Conservation (phyloP, 176 grass and related monocot species). For the Oryza meridionalis region DNA sequence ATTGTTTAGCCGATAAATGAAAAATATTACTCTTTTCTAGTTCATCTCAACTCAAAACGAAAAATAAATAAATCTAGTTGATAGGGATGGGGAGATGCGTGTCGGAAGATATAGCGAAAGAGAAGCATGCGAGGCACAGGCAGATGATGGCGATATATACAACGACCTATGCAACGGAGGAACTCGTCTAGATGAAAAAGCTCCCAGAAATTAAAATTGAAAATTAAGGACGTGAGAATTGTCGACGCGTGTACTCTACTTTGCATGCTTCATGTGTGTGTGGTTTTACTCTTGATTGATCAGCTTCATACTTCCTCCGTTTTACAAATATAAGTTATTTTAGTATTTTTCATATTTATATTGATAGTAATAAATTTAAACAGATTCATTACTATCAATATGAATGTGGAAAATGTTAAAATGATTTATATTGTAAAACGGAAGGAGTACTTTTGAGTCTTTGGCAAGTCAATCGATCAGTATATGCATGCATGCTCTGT, state of each 20-base stretch:
- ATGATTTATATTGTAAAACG: no score
- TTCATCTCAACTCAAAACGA: neutral
- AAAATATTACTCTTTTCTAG: neutral
- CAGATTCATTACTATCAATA: no score
- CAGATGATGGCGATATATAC: neutral
- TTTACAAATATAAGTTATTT: no score
- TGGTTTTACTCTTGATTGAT: no score
- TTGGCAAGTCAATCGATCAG: neutral
- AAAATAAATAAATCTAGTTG: neutral
- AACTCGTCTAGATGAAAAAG: neutral
- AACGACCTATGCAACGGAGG: neutral
- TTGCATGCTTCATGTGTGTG: neutral
- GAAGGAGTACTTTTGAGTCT: neutral
- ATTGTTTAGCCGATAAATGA: no score
- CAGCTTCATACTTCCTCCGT: no score
- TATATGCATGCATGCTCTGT: neutral
- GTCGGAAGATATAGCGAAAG: conserved; percentile 32
- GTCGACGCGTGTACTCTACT: neutral
- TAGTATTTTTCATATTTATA: no score
- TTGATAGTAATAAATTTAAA: no score
- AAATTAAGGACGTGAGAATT: neutral
- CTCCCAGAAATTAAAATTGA: neutral
- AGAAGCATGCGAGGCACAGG: neutral
- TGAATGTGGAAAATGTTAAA: no score
- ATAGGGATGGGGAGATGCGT: neutral